A percentile compares a stretch with the other conserved stretches of the same genome.
Evolutionary conservation across 192 early-diverging fungal species (phyloP).

Genomic region (Backusella tuberculispora): DNA sequence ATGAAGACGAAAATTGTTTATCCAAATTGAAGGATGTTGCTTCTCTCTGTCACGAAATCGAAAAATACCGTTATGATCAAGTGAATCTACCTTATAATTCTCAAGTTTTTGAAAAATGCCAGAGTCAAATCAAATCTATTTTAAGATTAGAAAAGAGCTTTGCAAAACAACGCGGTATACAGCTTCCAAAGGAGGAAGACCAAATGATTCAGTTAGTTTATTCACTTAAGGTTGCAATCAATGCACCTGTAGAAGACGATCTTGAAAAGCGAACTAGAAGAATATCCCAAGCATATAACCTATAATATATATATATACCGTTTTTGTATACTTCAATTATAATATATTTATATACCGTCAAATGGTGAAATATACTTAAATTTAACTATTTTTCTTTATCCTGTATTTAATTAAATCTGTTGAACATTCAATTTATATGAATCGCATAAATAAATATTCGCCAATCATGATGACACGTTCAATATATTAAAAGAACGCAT

Average conservation of each 20-base stretch:
- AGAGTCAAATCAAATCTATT: slow-evolving; percentile 43
- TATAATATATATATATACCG: background rate
- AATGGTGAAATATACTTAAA: too few species aligned
- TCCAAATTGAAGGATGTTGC: slow-evolving; percentile 31
- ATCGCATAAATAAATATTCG: background rate
- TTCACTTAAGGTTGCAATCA: slow-evolving; percentile 34
- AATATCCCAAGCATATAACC: slow-evolving; percentile 22
- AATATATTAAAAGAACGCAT: background rate
- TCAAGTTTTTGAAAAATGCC: slow-evolving; percentile 47
- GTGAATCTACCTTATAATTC: slow-evolving; percentile 32
- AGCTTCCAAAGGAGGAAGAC: slow-evolving; percentile 38
- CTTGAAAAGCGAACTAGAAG: slow-evolving; percentile 4
- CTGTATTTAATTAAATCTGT: too few species aligned
- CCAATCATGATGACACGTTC: background rate
- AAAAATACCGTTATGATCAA: slow-evolving; percentile 35
- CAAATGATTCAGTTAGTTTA: slow-evolving; percentile 47
- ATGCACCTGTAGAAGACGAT: slow-evolving; percentile 14
- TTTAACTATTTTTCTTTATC: too few species aligned
- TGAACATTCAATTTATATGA: background rate
- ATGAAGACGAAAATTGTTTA: slow-evolving; percentile 1
- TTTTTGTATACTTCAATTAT: too few species aligned
- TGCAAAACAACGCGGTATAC: slow-evolving; percentile 37
- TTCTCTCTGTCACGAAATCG: slow-evolving; percentile 43
- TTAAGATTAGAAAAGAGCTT: slow-evolving; percentile 40
- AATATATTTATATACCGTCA: too few species aligned